A percentile compares a stretch with the other conserved stretches of the same genome.
These are phyloP conservation scores for Raddia guianensis DNA, from an alignment of 176 grass and related monocot species.

Conservation along the genomic window DNA sequence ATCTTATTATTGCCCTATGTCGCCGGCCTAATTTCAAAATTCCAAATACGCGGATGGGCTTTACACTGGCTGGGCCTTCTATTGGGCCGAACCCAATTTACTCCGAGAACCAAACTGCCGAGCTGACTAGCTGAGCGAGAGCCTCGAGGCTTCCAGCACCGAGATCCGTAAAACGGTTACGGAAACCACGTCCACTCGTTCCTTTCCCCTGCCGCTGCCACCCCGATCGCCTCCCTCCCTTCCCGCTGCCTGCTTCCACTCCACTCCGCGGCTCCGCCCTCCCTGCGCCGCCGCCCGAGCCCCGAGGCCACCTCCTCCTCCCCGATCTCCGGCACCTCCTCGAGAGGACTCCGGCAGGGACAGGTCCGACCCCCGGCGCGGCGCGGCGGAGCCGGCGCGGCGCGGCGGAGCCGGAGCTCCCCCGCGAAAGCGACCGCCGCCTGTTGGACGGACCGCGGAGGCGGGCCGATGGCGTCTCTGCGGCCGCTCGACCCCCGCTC, in stretches of 20 bases:
- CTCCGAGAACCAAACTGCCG: not conserved
- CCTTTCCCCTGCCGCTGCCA: not conserved
- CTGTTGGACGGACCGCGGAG: slow-evolving; percentile 36
- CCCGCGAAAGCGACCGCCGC: not conserved
- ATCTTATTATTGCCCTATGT: not conserved
- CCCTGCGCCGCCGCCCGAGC: not conserved
- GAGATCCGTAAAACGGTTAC: not conserved
- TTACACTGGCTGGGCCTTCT: not conserved
- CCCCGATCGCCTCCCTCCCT: not conserved
- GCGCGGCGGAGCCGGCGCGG: not conserved
- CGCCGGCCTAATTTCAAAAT: not conserved
- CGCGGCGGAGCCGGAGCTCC: not conserved
- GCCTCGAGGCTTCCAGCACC: not conserved
- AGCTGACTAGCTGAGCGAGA: not conserved
- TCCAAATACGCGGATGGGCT: not conserved
- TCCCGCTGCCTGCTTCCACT: not conserved
- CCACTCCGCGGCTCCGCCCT: not conserved
- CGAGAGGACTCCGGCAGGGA: not conserved
- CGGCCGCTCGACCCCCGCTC: slow-evolving; percentile 48
- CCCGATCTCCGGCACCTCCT: not conserved
- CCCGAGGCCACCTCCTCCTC: not conserved
- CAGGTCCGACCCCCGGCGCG: not conserved
- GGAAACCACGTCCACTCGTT: slow-evolving; percentile 39
- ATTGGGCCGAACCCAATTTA: not conserved
- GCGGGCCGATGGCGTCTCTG: slow-evolving; percentile 48